These are phyloP conservation scores for Xylaria sp. DNA, from an alignment of 2,329 filamentous ascomycete genomes.

Conservation along the genomic window DNA sequence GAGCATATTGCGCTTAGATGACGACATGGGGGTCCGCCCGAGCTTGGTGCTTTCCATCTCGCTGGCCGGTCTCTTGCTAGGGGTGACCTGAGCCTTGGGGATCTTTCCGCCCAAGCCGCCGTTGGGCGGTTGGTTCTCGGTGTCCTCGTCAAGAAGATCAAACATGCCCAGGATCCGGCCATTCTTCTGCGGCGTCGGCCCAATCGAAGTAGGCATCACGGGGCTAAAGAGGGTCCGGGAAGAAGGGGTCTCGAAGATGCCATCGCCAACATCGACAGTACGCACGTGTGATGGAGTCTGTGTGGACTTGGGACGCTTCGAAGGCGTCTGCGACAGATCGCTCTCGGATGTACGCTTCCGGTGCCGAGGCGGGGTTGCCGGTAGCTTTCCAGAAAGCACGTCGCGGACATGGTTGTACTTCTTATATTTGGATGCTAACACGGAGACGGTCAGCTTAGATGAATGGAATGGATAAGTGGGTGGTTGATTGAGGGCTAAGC, in stretches of 20 bases:
- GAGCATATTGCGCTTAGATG: constrained; percentile 70
- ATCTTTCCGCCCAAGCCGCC: constrained; percentile 54
- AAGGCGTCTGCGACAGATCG: constrained; percentile 57
- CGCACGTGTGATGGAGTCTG: constrained; percentile 61
- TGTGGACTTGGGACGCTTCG: constrained; percentile 61
- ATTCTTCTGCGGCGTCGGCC: constrained; percentile 83
- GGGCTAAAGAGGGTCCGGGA: constrained; percentile 71
- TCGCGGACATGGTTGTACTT: constrained; percentile 76
- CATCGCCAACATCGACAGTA: constrained; percentile 47
- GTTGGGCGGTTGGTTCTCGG: constrained; percentile 62
- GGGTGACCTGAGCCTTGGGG: constrained; percentile 55
- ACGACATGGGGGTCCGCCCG: constrained; percentile 63
- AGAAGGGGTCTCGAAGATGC: constrained; percentile 65
- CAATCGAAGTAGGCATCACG: constrained; percentile 69
- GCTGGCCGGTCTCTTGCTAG: constrained; percentile 55
- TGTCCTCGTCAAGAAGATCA: constrained; percentile 70
- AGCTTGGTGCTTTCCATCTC: constrained; percentile 52
- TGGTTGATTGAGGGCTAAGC: not conserved
- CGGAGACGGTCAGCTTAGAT: not conserved
- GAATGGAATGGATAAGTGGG: not conserved
- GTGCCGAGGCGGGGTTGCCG: constrained; percentile 52
- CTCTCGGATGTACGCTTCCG: constrained; percentile 58
- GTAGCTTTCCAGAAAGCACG: constrained; percentile 65
- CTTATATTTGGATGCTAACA: constrained; percentile 77
- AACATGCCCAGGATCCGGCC: constrained; percentile 82